phyloP scores from a whole-genome alignment of 768 basidiomycete genomes.

The Coprinopsis strossmayeri region DNA sequence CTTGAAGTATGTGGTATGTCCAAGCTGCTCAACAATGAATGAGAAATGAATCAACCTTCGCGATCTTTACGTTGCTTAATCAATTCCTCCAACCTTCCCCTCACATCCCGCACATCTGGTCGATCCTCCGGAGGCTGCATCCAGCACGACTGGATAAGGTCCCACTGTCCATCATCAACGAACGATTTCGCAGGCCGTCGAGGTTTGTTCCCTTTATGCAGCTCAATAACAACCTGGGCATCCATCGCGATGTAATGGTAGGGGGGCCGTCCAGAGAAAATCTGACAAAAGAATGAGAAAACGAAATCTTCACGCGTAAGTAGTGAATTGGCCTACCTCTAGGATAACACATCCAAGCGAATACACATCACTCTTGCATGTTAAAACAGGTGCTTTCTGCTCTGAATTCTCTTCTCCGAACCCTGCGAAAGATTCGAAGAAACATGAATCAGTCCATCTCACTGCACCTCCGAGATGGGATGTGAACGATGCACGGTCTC shows the following conservation, averaged over 20 bases:
- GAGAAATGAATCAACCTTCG: no score
- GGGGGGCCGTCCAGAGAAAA: conserved; percentile 34
- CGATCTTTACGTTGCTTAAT: no score
- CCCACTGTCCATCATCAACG: conserved; percentile 33
- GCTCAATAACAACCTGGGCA: conserved; percentile 34
- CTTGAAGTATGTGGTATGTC: no score
- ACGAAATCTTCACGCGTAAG: background rate
- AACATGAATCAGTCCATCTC: conserved; percentile 39
- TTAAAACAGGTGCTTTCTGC: conserved; percentile 15
- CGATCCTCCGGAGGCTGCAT: conserved; percentile 23
- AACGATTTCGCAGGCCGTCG: conserved; percentile 30
- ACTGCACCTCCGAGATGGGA: conserved; percentile 38
- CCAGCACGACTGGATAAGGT: conserved; percentile 37
- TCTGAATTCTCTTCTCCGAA: conserved; percentile 24
- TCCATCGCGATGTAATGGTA: conserved; percentile 33
- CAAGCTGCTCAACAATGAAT: no score
- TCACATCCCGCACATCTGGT: conserved; percentile 25
- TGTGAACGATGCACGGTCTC: conserved; percentile 20
- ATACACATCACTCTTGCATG: conserved; percentile 36
- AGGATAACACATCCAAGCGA: conserved; percentile 40
- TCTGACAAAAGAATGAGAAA: conserved; percentile 14
- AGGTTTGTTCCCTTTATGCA: conserved; percentile 33
- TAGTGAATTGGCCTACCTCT: conserved; percentile 24
- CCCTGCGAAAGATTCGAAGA: conserved; percentile 22
- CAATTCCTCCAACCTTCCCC: no score